Conservation (phyloP, 2,329 filamentous ascomycete genomes). For the Penicillium sp. region DNA sequence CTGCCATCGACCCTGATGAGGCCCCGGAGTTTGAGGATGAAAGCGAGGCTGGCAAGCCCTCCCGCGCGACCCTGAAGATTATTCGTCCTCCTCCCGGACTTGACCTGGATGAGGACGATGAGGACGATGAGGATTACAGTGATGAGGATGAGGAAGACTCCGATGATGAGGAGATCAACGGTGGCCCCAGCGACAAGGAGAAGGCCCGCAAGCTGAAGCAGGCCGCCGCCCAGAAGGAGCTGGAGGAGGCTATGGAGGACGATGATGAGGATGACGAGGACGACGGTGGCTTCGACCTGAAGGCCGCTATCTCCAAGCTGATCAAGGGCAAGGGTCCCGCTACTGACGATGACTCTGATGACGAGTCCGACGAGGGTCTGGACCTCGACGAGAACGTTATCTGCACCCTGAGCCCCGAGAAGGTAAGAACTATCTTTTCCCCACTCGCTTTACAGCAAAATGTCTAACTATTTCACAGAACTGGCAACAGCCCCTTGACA, state of each 20-base stretch:
- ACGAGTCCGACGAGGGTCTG: conserved; percentile 60
- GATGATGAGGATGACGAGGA: conserved; percentile 59
- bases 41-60: conserved; percentile 63
- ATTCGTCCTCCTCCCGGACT: conserved; percentile 70
- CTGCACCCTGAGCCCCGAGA: conserved; percentile 92
- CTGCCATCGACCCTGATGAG: conserved; percentile 89
- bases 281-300: conserved; percentile 63
- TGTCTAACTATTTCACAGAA: conserved; percentile 58
- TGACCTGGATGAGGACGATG: conserved; percentile 63
- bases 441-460: neutral
- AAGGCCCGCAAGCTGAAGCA: conserved; percentile 88
- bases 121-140: conserved; percentile 59
- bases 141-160: conserved; percentile 56
- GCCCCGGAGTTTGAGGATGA: conserved; percentile 68
- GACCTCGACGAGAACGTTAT: conserved; percentile 89
- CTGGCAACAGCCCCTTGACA: conserved; percentile 93
- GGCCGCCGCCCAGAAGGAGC: conserved; percentile 75
- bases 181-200: conserved; percentile 86
- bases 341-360: conserved; percentile 66
- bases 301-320: conserved; percentile 57
- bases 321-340: conserved; percentile 73
- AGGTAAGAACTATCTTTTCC: conserved; percentile 61
- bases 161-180: conserved; percentile 77
- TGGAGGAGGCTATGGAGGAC: conserved; percentile 68
- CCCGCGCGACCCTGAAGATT: conserved; percentile 87